phyloP scores from a whole-genome alignment of 2,329 filamentous ascomycete genomes.

The Cladosporium sp. region DNA sequence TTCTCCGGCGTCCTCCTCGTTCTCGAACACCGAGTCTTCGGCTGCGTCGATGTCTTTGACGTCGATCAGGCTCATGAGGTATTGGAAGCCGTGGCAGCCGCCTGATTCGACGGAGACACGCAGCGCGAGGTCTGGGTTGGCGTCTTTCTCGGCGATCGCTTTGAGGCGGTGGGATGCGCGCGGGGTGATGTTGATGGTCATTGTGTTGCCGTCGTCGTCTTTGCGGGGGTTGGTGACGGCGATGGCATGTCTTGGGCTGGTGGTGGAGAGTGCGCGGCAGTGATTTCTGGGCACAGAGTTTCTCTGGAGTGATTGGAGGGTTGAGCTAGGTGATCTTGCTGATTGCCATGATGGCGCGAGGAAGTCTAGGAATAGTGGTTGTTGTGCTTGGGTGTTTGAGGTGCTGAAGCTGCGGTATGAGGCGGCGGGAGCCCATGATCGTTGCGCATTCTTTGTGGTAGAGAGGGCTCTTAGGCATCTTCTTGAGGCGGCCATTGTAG shows the following conservation, averaged over 20 bases:
- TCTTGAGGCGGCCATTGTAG: slow-evolving; percentile 2
- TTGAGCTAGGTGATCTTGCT: background rate
- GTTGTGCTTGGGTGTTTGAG: background rate
- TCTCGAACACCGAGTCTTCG: slow-evolving; percentile 87
- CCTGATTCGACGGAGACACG: slow-evolving; percentile 90
- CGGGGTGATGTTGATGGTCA: slow-evolving; percentile 79
- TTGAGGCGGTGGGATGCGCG: slow-evolving; percentile 74
- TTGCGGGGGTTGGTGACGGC: slow-evolving; percentile 68
- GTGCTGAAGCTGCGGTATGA: slow-evolving; percentile 12
- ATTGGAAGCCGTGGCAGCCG: slow-evolving; percentile 97
- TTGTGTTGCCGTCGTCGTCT: slow-evolving; percentile 81
- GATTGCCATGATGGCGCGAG: slow-evolving; percentile 36
- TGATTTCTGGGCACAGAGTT: background rate
- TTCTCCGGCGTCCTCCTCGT: slow-evolving; percentile 50
- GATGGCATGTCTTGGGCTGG: slow-evolving; percentile 25
- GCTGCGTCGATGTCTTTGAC: slow-evolving; percentile 59
- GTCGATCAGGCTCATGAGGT: slow-evolving; percentile 81
- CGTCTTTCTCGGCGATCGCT: slow-evolving; percentile 56
- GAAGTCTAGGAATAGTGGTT: slow-evolving; percentile 37
- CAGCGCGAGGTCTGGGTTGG: slow-evolving; percentile 79
- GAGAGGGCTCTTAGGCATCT: background rate
- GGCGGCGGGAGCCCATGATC: background rate
- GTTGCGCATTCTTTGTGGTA: background rate
- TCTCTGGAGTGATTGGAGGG: background rate
- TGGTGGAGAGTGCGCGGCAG: slow-evolving; percentile 24